Evolutionary conservation across 129 eudicot species (phyloP), one percentile per base, ranked within the genome.

Genomic region (Chrysanthemum makinoi): DNA sequence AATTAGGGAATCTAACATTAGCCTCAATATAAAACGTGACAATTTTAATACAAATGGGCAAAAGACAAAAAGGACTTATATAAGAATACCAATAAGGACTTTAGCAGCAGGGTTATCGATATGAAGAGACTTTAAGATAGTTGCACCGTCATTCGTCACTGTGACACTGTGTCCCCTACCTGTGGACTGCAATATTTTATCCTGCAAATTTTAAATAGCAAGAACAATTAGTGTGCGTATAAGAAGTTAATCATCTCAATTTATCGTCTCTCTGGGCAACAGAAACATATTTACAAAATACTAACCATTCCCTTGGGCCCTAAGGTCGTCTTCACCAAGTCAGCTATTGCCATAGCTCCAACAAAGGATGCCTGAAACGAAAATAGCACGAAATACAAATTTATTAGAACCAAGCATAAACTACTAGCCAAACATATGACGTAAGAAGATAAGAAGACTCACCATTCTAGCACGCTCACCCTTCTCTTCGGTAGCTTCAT

Each of bases 81-180:
- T 19, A 43, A 87, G 95, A 84, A 85, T 94, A 94, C 99, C 99
- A 72, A 94, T 82, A 72, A 94, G 99, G 63, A 94, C 99, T 80
- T 94, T 94, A 30, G 99, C 99, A 50, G 99, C 99, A 60, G 99
- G 93, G 74, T 90, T 94, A 73, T 94, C 99, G 70, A 94, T 90
- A 72, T 90, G 97, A 46, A 94, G 91, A 55, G 99, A 90, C 80
- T 94, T 94, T 57, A 94, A 74, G 68, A 94, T 94, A 59, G 97
- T 94, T 16, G 99, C 99, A 72, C 99, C 99, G 72, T 94, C 99
- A 76, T 94, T 94, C 63, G 99, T 94, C 54, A 94, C 99, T 1
- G 99, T 90, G 54, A 94, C 97, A 69, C 86, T 77, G 57, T 80
- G 90, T 51, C 99, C 99, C 74, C 97, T 81, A 56, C 99, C 99